These are phyloP conservation scores for Syzygium aqueum DNA, from an alignment of 345 rosid species.

Conservation along the genomic window DNA sequence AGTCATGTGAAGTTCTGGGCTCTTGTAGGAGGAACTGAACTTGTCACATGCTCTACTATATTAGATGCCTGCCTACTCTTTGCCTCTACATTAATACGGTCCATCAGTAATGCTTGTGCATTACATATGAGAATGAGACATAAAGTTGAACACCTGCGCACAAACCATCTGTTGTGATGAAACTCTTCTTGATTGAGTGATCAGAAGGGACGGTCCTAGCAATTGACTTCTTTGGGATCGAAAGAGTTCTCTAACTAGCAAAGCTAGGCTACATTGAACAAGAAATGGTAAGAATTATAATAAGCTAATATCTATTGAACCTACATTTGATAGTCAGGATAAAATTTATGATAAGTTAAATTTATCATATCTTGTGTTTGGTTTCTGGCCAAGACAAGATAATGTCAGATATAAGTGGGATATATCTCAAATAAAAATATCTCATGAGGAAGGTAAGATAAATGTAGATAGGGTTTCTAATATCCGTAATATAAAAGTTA, in stretches of 20 bases:
- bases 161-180: neutral
- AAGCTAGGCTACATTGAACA: neutral
- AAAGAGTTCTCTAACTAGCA: neutral
- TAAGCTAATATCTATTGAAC: neutral
- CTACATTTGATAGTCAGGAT: neutral
- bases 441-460: too few relatives aligned
- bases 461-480: too few relatives aligned
- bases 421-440: too few relatives aligned
- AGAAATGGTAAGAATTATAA: neutral
- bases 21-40: neutral
- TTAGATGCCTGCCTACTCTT: neutral
- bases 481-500: too few relatives aligned
- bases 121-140: neutral
- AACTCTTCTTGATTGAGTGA: neutral
- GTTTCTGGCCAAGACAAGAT: neutral
- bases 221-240: neutral
- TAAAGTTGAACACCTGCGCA: neutral
- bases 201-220: neutral
- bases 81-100: neutral
- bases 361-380: too few relatives aligned
- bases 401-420: too few relatives aligned
- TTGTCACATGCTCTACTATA: neutral
- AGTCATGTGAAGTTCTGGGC: neutral
- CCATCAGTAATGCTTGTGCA: neutral
- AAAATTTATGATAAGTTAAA: too few relatives aligned